Base-by-base conservation (phyloP, 139 green algal species). In the Choricystis sp. region DNA sequence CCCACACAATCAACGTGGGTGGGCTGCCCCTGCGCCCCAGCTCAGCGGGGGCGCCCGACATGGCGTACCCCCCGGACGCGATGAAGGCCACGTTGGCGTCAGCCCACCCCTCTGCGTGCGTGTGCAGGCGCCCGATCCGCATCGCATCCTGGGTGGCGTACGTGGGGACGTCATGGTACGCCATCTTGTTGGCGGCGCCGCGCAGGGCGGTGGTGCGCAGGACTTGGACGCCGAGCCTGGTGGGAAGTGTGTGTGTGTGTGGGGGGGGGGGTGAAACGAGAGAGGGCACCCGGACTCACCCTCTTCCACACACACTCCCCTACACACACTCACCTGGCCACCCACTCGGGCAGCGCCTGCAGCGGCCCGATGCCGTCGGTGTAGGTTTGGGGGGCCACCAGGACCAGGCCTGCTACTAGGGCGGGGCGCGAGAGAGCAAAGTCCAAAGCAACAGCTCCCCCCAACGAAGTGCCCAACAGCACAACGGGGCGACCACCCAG, bases 71-170 rank as follows among this genome's bases (percentile, higher is more conserved):
- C 2, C 90, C 91, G 40, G 79, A 86, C 40, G 70, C 64, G 72
- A 98, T 98, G 76, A 94, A 98, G 1, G 77, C 77, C 31, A 96
- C 67, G 62, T 92, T 96, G 29, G 83, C 86, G 16, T 96, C 83
- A 23, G 66, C 30, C 90, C 90, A 96, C 26, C 84, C 85, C 40
- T 73, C 62, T 25, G 69, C 26, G 75, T 80, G 71, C 1, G 86
- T 94, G 72, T 93, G 85, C 29, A 92, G 75, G 3, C 85, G 72
- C 1, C 89, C 88, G 3, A 94, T 69, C 4, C 71, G 76, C 73
- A 91, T 82, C 3, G 88, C 87, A 59, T 97, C 89, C 9, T 88
- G 59, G 0, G 81, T 94, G 2, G 86, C 84, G 29, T 81, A 85
- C 19, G 26, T 66, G 20, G 69, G 60, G 65, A 89, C 86, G 75